Percentiles rank a stretch among this genome's conserved stretches.
phyloP scores from a whole-genome alignment of 2,329 filamentous ascomycete genomes.

The Cephalotrichum gorgonifer region DNA sequence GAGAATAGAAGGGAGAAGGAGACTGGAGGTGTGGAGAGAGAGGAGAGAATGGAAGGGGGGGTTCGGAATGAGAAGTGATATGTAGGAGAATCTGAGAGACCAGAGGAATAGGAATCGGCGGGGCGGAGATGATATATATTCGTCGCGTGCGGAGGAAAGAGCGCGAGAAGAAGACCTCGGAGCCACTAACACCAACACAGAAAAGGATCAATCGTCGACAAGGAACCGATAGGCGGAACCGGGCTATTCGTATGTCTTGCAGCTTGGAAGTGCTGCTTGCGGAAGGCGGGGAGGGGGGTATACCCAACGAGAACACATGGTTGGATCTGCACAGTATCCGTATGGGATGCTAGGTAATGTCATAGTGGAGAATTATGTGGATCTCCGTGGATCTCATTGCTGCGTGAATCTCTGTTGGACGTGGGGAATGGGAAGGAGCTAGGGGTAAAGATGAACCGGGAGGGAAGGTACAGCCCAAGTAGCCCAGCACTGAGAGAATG shows the following conservation, averaged over 20 bases:
- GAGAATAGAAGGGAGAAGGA: background rate
- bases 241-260: too few relatives aligned
- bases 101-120: background rate
- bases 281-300: too few relatives aligned
- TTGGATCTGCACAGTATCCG: too few relatives aligned
- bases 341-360: too few relatives aligned
- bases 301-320: too few relatives aligned
- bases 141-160: background rate
- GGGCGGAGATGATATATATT: background rate
- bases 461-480: background rate
- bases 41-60: background rate
- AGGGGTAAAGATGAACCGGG: background rate
- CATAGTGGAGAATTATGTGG: too few relatives aligned
- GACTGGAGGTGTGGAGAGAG: background rate
- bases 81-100: background rate
- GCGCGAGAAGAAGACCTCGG: too few relatives aligned
- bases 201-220: too few relatives aligned
- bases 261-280: too few relatives aligned
- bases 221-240: too few relatives aligned
- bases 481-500: too few relatives aligned
- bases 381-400: background rate
- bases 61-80: background rate
- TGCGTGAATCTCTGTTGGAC: too few relatives aligned
- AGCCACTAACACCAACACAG: background rate
- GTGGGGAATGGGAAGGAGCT: background rate